A percentile compares a stretch with the other conserved stretches of the same genome.
Evolutionary conservation across 371 early-diverging fungal genomes (phyloP).

Genomic region (Mortierella sp.): DNA sequence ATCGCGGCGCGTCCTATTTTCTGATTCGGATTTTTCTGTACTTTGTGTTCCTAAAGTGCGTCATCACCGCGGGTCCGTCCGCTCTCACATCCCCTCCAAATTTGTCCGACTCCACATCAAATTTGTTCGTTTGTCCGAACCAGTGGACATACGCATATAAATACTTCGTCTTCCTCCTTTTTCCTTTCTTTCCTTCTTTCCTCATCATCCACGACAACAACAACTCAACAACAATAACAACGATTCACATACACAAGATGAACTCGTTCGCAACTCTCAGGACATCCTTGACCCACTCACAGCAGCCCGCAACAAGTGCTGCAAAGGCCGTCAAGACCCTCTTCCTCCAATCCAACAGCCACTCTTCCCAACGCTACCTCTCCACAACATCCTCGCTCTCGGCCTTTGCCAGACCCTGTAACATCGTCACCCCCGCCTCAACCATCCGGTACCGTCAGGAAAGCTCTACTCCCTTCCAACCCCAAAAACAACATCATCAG

Average conservation of each 20-base stretch:
- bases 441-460: constrained; percentile 42
- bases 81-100: background rate
- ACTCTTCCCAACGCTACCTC: constrained; percentile 10
- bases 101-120: background rate
- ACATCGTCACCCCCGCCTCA: constrained; percentile 39
- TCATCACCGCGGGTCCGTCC: constrained; percentile 4
- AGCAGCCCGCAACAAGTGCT: constrained; percentile 2
- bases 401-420: constrained; percentile 26
- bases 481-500: constrained; percentile 20
- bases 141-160: background rate
- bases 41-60: background rate
- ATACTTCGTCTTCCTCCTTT: background rate
- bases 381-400: background rate
- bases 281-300: constrained; percentile 16
- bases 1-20: background rate
- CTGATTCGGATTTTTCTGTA: background rate
- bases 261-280: constrained; percentile 10
- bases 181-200: background rate
- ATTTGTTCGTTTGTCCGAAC: constrained; percentile 4
- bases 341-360: constrained; percentile 13
- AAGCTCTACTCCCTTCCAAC: background rate
- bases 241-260: background rate
- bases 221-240: background rate
- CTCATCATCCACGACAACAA: background rate
- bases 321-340: constrained; percentile 18